These are phyloP conservation scores for Solanum aculeatissimum DNA, from an alignment of 305 asterid genomes.

Conservation along the genomic window DNA sequence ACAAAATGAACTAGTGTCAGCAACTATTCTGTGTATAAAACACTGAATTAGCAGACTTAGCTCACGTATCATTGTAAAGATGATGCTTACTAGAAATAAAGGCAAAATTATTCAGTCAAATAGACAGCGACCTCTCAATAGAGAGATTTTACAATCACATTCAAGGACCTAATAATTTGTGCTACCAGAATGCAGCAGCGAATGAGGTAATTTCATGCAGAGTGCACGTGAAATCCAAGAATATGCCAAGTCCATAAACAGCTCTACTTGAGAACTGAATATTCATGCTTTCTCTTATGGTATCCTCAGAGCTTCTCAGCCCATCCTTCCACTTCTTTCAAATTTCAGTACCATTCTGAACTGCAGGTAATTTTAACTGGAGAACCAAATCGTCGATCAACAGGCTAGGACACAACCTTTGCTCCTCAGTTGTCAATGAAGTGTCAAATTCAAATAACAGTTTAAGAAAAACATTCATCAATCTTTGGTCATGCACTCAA, in stretches of 20 bases:
- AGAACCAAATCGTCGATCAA: not conserved
- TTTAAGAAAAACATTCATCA: not conserved
- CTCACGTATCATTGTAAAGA: not conserved
- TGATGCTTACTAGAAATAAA: not conserved
- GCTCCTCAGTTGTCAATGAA: not conserved
- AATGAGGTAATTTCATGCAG: not conserved
- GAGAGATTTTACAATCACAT: not conserved
- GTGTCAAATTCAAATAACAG: not conserved
- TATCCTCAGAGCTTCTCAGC: not conserved
- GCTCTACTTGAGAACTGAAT: not conserved
- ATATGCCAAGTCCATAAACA: not conserved
- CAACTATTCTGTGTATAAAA: not conserved
- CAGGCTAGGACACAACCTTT: not conserved
- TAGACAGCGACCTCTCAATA: not conserved
- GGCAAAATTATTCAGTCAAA: not conserved
- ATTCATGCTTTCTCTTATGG: not conserved
- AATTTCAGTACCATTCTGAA: not conserved
- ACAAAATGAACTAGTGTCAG: not conserved
- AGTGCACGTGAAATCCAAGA: not conserved
- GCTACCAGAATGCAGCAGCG: not conserved
- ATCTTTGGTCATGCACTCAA: not conserved
- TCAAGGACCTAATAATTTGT: not conserved
- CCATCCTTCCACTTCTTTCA: not conserved
- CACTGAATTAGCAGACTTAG: not conserved
- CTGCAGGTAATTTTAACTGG: not conserved